A percentile compares a stretch with the other conserved stretches of the same genome.
Conservation (phyloP, 225 moss, liverwort and hornwort genomes). For the Antitrichia curtipendula region DNA sequence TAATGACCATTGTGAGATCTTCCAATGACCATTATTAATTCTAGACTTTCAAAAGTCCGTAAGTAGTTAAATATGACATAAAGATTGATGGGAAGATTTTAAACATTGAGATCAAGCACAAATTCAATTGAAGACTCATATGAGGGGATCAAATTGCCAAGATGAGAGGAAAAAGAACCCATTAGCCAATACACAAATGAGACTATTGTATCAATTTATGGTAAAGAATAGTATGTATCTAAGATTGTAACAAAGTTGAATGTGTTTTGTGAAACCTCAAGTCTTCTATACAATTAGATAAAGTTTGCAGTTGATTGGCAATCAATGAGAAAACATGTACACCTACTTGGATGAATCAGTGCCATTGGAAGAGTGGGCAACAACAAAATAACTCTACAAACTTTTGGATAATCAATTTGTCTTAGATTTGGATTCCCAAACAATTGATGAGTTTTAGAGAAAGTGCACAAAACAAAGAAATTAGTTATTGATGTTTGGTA, state of each 20-base stretch:
- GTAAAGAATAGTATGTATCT: background rate
- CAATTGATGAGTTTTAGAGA: background rate
- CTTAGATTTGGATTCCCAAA: background rate
- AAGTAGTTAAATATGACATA: too few species aligned
- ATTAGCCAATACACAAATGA: background rate
- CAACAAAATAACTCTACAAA: background rate
- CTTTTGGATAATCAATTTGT: background rate
- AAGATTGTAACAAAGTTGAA: background rate
- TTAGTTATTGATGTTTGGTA: background rate
- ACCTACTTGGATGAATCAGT: accelerated
- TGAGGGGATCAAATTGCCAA: background rate
- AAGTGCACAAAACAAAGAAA: background rate
- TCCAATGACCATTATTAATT: too few species aligned
- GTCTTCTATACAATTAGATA: background rate
- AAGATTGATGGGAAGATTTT: too few species aligned
- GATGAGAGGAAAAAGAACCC: background rate
- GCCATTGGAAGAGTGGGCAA: background rate
- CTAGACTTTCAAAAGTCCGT: too few species aligned
- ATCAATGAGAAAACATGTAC: background rate
- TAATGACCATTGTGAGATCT: too few species aligned
- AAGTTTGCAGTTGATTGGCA: background rate
- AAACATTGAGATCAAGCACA: too few species aligned
- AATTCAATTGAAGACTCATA: background rate
- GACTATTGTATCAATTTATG: background rate
- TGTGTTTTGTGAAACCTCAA: background rate